Evolutionary conservation across 2,329 filamentous ascomycete genomes (phyloP).

Genomic region (Colletotrichum abscissum): DNA sequence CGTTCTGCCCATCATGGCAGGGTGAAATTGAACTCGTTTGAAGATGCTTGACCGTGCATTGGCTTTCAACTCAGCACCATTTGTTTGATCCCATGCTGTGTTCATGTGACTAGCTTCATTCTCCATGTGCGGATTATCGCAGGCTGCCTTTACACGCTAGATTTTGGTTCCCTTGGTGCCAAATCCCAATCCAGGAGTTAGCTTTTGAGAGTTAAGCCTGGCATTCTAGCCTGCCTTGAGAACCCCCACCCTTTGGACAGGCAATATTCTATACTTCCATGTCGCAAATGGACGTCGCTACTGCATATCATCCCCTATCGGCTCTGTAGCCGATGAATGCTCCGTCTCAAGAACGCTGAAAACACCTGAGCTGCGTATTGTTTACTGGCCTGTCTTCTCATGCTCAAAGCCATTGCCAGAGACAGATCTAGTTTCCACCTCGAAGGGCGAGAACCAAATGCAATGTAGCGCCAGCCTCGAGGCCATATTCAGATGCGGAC

Average conservation of each 20-base stretch:
- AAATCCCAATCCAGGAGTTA: neutral
- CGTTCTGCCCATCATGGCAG: neutral
- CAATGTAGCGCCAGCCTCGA: conserved; percentile 91
- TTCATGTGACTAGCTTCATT: neutral
- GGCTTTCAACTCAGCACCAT: neutral
- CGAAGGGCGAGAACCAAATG: conserved; percentile 95
- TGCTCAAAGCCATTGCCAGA: neutral
- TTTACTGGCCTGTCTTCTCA: neutral
- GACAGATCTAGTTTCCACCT: conserved; percentile 65
- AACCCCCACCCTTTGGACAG: neutral
- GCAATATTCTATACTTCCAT: neutral
- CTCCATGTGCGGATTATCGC: neutral
- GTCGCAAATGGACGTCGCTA: neutral
- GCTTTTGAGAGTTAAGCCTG: neutral
- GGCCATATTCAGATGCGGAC: conserved; percentile 88
- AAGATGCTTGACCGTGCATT: neutral
- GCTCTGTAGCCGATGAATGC: too few relatives aligned
- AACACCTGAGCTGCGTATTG: neutral
- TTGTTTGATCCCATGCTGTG: neutral
- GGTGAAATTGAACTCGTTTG: neutral
- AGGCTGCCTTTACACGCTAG: neutral
- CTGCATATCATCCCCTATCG: neutral
- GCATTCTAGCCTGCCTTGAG: neutral
- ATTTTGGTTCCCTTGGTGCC: neutral
- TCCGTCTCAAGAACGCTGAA: neutral